These are phyloP conservation scores for Cryptococcus maquisensis DNA, from an alignment of 1,284 basidiomycete species.

Conservation along the genomic window DNA sequence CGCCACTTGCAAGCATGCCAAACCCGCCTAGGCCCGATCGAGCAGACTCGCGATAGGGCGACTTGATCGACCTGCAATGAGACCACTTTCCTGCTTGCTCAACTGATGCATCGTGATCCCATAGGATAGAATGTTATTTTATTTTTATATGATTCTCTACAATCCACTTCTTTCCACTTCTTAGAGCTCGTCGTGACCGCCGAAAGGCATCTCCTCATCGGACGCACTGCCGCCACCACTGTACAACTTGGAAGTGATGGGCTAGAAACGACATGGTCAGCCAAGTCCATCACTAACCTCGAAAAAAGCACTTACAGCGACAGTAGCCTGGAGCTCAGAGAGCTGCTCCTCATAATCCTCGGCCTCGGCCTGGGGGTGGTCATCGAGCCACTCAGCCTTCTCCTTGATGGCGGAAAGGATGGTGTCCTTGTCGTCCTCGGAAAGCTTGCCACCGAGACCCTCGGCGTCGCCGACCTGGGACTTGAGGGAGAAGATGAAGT, in stretches of 20 bases:
- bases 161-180: constrained; percentile 8
- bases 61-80: too few species aligned
- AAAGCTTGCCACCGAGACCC: constrained; percentile 84
- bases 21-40: too few species aligned
- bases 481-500: constrained; percentile 69
- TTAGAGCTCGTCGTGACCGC: constrained; percentile 50
- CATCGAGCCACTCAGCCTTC: constrained; percentile 84
- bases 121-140: background rate
- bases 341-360: constrained; percentile 93
- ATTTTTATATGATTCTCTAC: background rate
- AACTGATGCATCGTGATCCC: too few species aligned
- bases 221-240: constrained; percentile 41
- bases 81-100: too few species aligned
- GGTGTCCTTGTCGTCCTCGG: constrained; percentile 82
- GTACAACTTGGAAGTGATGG: constrained; percentile 78
- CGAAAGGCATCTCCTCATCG: constrained; percentile 44
- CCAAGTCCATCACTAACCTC: background rate
- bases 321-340: constrained; percentile 64
- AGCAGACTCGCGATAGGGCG: too few species aligned
- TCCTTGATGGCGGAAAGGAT: constrained; percentile 81
- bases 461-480: constrained; percentile 79
- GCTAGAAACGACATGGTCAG: constrained; percentile 37
- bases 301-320: constrained; percentile 45
- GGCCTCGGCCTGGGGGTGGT: constrained; percentile 68
- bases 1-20: too few species aligned